A percentile compares a stretch with the other conserved stretches of the same genome.
Evolutionary conservation across 2,329 filamentous ascomycete species (phyloP).

Genomic region (Lecanoromycetidae sp.): DNA sequence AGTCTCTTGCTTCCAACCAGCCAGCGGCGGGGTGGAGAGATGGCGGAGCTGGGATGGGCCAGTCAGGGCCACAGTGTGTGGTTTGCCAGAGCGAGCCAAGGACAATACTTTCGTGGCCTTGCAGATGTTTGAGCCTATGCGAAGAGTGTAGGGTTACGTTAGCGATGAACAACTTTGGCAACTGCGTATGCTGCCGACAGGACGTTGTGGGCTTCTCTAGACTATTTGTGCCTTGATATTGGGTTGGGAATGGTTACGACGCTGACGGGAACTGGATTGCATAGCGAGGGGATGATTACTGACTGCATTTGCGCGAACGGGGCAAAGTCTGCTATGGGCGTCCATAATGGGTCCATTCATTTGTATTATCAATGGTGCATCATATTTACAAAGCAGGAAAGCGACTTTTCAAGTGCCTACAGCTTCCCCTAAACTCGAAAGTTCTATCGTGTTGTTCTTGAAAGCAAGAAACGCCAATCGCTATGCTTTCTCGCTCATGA

Average conservation of each 20-base stretch:
- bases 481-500: conserved; percentile 3
- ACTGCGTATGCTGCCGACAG: conserved; percentile 85
- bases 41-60: conserved; percentile 62
- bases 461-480: background rate
- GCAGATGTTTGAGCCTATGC: conserved; percentile 83
- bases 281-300: too few species aligned
- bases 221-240: conserved; percentile 65
- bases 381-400: too few species aligned
- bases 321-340: too few species aligned
- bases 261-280: too few species aligned
- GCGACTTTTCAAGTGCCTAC: too few species aligned
- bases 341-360: too few species aligned
- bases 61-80: conserved; percentile 72
- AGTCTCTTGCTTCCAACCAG: conserved; percentile 18
- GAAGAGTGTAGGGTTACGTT: conserved; percentile 89
- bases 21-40: conserved; percentile 44
- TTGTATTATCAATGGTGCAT: too few species aligned
- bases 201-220: conserved; percentile 82
- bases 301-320: too few species aligned
- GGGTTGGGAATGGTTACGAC: too few species aligned
- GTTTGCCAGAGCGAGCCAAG: conserved; percentile 80
- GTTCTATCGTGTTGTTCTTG: too few species aligned
- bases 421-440: too few species aligned
- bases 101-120: conserved; percentile 91
- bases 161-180: conserved; percentile 94